A percentile compares a stretch with the other conserved stretches of the same genome.
These are phyloP conservation scores for Emydomyces testavorans DNA, from an alignment of 2,329 filamentous ascomycete genomes.

Conservation along the genomic window DNA sequence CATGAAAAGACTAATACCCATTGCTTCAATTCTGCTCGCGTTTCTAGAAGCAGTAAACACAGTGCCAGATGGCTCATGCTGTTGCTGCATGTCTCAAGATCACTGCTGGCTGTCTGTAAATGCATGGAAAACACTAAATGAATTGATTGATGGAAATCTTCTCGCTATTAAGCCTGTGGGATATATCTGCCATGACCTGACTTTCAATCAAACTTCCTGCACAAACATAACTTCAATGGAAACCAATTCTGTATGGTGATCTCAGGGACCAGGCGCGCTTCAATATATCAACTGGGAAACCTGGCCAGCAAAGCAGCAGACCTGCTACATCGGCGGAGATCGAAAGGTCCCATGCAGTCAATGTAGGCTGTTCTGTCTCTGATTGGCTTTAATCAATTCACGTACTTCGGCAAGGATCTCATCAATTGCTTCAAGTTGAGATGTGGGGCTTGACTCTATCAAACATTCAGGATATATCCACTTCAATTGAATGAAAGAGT, in stretches of 20 bases:
- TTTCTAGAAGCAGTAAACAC: conserved; percentile 5
- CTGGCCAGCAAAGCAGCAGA: conserved; percentile 28
- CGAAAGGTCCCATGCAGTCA: conserved; percentile 17
- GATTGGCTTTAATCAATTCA: too few species aligned
- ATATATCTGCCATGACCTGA: conserved; percentile 41
- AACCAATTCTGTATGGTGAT: conserved; percentile 28
- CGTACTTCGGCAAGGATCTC: too few species aligned
- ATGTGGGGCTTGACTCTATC: too few species aligned
- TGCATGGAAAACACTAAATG: conserved; percentile 43
- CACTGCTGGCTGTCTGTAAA: conserved; percentile 41
- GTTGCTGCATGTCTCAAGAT: conserved; percentile 41
- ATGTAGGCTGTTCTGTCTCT: conserved; percentile 29
- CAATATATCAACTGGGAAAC: conserved; percentile 34
- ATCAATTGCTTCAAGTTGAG: too few species aligned
- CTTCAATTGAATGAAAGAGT: too few species aligned
- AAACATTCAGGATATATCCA: too few species aligned
- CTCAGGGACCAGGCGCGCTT: conserved; percentile 27
- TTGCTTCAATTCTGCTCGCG: neutral
- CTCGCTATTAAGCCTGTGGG: conserved; percentile 45
- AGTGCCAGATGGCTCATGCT: conserved; percentile 14
- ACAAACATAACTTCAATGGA: conserved; percentile 17
- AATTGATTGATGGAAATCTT: conserved; percentile 41
- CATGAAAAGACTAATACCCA: neutral
- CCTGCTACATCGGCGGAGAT: conserved; percentile 27
- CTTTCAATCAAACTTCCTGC: conserved; percentile 40